Evolutionary conservation across 1,139 yeast genomes (phyloP), one percentile per base, ranked within the genome.

Genomic region (Meyerozyma guilliermondii): DNA sequence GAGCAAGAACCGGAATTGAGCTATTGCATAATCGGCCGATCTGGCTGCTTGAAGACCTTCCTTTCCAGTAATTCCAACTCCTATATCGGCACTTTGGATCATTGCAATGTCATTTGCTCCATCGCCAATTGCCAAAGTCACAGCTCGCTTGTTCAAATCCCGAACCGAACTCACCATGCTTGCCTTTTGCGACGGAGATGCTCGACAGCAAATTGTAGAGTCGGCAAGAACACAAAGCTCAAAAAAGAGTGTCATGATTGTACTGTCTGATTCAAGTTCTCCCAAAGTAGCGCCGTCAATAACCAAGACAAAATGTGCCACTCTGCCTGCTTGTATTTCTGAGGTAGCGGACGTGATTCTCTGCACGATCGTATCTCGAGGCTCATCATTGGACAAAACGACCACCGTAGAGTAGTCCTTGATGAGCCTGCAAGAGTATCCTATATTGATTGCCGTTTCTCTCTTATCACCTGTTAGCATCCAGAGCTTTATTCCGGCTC

Each of bases 31-130:
- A 63, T 92, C 99, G 0, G 98, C 84, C 0, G 96, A 78, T 52
- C 98, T 72, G 0, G 98, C 96, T 0, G 98, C 98, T 59, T 92
- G 98, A 39, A 92, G 66, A 2, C 98, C 98, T 66, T 92, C 98
- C 53, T 85, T 86, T 39, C 98, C 98, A 1, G 98, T 91, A 43
- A 92, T 92, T 34, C 98, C 98, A 47, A 92, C 81, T 18, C 99
- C 99, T 44, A 92, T 91, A 63, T 92, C 98, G 0, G 98, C 99
- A 57, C 95, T 86, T 66, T 92, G 98, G 49, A 92, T 92, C 99
- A 92, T 92, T 2, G 98, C 98, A 60, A 92, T 89, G 62, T 92
- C 99, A 59, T 92, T 92, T 1, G 99, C 98, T 53, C 99, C 99
- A 66, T 92, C 99, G n/a, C 98, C 99, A 58, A 94, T 87, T 0